phyloP scores from a whole-genome alignment of 2,329 filamentous ascomycete species.

The Fragosphaeria purpurea region DNA sequence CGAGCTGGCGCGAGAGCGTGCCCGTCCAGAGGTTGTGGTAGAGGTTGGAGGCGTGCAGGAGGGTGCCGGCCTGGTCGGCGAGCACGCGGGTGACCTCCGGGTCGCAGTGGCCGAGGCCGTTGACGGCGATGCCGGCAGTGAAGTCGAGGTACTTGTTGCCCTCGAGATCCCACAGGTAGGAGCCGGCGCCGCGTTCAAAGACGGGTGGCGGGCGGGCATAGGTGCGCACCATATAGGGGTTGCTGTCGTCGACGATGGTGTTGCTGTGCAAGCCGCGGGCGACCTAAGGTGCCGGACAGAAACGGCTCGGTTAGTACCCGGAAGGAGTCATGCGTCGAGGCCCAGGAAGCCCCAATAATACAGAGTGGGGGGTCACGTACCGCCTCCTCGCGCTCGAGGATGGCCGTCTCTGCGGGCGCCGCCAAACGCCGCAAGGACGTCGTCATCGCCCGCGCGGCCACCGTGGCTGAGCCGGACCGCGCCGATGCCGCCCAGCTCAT shows the following conservation, averaged over 20 bases:
- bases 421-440: neutral
- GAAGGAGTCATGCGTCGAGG: no score
- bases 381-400: neutral
- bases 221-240: conserved; percentile 89
- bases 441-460: neutral
- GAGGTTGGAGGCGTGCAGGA: conserved; percentile 89
- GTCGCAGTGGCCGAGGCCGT: conserved; percentile 84
- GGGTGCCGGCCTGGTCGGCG: conserved; percentile 52
- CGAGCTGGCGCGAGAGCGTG: conserved; percentile 71
- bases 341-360: no score
- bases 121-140: conserved; percentile 92
- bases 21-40: conserved; percentile 98
- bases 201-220: conserved; percentile 85
- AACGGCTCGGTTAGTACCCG: no score
- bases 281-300: neutral
- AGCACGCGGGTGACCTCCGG: conserved; percentile 65
- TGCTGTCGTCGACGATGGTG: conserved; percentile 62
- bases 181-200: conserved; percentile 80
- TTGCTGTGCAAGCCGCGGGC: conserved; percentile 37
- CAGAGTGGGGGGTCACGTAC: no score
- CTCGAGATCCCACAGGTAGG: conserved; percentile 83
- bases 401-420: neutral
- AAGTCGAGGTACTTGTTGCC: conserved; percentile 87
- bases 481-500: conserved; percentile 2
- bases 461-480: neutral